Conservation (phyloP, 2,329 filamentous ascomycete species). For the Botrytis pseudocinerea region DNA sequence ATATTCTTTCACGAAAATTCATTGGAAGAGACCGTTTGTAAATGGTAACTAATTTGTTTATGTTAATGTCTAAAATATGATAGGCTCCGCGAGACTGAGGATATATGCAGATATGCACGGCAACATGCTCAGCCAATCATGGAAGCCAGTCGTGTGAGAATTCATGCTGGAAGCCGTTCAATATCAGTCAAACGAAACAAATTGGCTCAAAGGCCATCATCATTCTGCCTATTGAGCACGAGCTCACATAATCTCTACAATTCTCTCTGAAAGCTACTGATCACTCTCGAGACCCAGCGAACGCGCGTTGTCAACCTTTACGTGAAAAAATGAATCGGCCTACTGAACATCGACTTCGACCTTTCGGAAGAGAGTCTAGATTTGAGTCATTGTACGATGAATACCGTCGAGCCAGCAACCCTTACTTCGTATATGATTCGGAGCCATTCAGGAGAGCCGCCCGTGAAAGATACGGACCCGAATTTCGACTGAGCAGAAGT, state of each 20-base stretch:
- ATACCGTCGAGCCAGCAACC: not conserved
- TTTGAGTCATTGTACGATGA: conserved; percentile 15
- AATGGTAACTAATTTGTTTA: not conserved
- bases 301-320: not conserved
- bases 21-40: conserved; percentile 6
- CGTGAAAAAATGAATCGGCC: conserved; percentile 15
- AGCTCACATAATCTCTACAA: not conserved
- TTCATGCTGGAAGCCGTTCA: not conserved
- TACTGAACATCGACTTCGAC: conserved; percentile 14
- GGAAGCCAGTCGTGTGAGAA: conserved; percentile 1
- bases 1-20: not conserved
- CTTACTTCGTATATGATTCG: conserved; percentile 5
- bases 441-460: conserved; percentile 3
- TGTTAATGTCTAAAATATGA: not conserved
- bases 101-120: not conserved
- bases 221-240: not conserved
- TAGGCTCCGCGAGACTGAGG: not conserved
- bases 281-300: not conserved
- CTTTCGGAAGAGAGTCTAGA: conserved; percentile 16
- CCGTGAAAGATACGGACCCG: not conserved
- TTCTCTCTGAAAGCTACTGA: not conserved
- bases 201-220: conserved; percentile 8
- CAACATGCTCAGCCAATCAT: conserved; percentile 11
- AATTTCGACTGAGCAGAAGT: not conserved
- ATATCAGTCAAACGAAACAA: not conserved